Evolutionary conservation across 2,329 filamentous ascomycete species (phyloP), one percentile per base, ranked within the genome.

Genomic region (Fusarium ramigenum): DNA sequence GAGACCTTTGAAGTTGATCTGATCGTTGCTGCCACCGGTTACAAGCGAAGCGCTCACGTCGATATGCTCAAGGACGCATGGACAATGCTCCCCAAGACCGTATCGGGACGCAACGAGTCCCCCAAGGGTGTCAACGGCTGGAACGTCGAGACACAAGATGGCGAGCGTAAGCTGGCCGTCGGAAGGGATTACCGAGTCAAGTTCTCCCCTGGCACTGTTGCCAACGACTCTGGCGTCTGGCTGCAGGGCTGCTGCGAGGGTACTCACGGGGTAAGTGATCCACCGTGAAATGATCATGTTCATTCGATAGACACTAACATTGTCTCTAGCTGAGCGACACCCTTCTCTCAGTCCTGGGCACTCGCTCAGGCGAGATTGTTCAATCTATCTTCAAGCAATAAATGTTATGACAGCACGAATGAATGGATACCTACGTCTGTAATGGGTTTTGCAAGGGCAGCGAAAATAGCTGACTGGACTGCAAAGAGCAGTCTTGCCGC

Each of bases 221-320:
- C 90, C n/a, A 80, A 87, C 1, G 90, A 91, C 49, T 92, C 94
- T 19, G 95, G 95, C 7, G 87, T 98, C 66, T 98, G 93, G 92
- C 86, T 98, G 77, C 96, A 98, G 82, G 96, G 96, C 37, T 98
- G 95, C 84, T 97, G 95, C 80, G 95, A 98, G 85, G 90, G 88
- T 70, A 97, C 95, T 39, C 96, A 98, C 82, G 96, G 96, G 67
- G 93, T 96, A 88, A 90, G 93, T 91, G 64, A 57, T 56, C 32
- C 28, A 30, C 23, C 57, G 25, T 62, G 12, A n/a, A 30, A 42
- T 49, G 21, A 36, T 53, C 23, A 61, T 69, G n/a, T 40, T 59
- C n/a, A 60, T 69, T 36, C 21, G 9, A 21, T 52, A 21, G 44
- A 28, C 66, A 58, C 78, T 80, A 68, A 78, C 73, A 54, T 64